Evolutionary conservation across 306 rosid species (phyloP).

Genomic region (Begonia loranthoides): DNA sequence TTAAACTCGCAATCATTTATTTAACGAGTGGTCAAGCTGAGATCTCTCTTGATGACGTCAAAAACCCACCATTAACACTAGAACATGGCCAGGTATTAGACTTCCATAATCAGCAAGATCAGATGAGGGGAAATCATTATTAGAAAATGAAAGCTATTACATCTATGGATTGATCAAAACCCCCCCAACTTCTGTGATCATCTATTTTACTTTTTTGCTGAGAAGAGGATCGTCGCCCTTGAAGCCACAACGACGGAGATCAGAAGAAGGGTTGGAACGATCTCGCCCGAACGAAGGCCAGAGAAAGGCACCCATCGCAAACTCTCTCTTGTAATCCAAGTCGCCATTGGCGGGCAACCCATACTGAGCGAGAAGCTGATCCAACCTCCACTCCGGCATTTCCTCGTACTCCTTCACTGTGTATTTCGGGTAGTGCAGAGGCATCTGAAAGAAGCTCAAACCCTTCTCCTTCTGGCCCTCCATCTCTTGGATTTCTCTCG

Average conservation of each 20-base stretch:
- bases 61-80: too few species aligned
- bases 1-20: too few species aligned
- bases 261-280: not conserved
- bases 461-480: constrained; percentile 18
- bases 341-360: constrained; percentile 51
- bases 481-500: constrained; percentile 14
- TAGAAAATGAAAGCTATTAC: too few species aligned
- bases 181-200: too few species aligned
- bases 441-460: constrained; percentile 49
- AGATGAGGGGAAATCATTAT: too few species aligned
- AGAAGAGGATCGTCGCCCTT: constrained; percentile 2
- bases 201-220: constrained; percentile 5
- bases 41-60: too few species aligned
- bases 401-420: constrained; percentile 46
- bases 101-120: too few species aligned
- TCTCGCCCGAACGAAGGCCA: constrained; percentile 30
- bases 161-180: too few species aligned
- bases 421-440: constrained; percentile 70
- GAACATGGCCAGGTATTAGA: too few species aligned
- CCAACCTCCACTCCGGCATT: constrained; percentile 78
- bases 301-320: constrained; percentile 74
- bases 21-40: too few species aligned
- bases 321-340: constrained; percentile 53
- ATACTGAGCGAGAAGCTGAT: constrained; percentile 53
- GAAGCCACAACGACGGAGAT: not conserved